Conservation (phyloP, 495 filamentous ascomycete genomes). For the Daldinia concentrica region DNA sequence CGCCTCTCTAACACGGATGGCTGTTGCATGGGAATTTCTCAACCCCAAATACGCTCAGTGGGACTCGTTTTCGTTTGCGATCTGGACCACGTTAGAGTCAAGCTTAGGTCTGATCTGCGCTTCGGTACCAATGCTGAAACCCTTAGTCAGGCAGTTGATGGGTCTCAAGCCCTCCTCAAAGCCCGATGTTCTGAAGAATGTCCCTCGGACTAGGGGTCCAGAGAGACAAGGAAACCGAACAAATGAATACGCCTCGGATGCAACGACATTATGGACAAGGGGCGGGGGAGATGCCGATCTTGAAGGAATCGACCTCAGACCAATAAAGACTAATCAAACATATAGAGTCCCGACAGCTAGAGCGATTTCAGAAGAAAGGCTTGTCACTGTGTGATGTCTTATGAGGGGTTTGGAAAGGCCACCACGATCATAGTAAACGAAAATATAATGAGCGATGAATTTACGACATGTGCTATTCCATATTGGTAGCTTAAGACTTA, state of each 20-base stretch:
- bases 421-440: not conserved
- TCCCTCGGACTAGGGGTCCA: constrained; percentile 25
- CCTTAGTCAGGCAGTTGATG: constrained; percentile 36
- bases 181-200: constrained; percentile 31
- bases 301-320: constrained; percentile 19
- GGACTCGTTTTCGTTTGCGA: constrained; percentile 40
- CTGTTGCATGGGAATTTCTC: constrained; percentile 40
- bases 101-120: constrained; percentile 40
- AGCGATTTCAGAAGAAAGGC: constrained; percentile 22
- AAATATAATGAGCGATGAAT: constrained; percentile 31
- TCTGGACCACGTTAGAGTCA: constrained; percentile 42
- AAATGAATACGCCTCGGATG: constrained; percentile 29
- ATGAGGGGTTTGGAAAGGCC: not conserved
- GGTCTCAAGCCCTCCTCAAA: constrained; percentile 40
- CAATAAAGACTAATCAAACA: constrained; percentile 19
- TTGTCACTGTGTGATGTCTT: constrained; percentile 23
- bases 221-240: constrained; percentile 7
- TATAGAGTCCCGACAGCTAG: constrained; percentile 9
- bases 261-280: constrained; percentile 32
- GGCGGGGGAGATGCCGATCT: constrained; percentile 16
- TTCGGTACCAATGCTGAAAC: constrained; percentile 41
- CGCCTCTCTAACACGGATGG: constrained; percentile 48
- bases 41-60: constrained; percentile 42
- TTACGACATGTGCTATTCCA: not conserved
- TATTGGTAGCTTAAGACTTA: not conserved